These are phyloP conservation scores for Aspergillus sp. DNA, from an alignment of 2,329 filamentous ascomycete genomes.

Conservation along the genomic window DNA sequence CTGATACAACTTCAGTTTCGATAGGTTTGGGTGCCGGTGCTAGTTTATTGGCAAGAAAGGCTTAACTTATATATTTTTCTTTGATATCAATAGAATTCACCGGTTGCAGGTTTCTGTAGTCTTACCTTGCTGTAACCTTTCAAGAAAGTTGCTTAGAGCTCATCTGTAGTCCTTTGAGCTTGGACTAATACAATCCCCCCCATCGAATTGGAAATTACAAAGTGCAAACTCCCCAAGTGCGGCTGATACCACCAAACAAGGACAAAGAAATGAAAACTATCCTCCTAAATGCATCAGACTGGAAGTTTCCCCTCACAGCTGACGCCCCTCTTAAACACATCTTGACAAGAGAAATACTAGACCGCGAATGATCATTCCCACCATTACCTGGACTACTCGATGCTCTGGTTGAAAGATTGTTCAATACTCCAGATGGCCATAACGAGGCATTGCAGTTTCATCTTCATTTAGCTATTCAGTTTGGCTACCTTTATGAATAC, in stretches of 20 bases:
- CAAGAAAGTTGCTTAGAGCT: too few relatives aligned
- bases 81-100: too few relatives aligned
- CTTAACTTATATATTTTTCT: too few relatives aligned
- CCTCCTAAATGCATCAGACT: not conserved
- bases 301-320: not conserved
- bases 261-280: not conserved
- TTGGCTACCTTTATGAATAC: not conserved
- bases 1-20: too few relatives aligned
- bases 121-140: too few relatives aligned
- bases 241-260: not conserved
- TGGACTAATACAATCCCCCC: not conserved
- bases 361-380: not conserved
- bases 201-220: not conserved
- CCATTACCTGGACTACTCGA: not conserved
- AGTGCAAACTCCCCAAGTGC: not conserved
- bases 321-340: not conserved
- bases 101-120: too few relatives aligned
- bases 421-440: not conserved
- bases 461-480: not conserved
- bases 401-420: not conserved
- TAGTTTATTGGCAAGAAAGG: too few relatives aligned
- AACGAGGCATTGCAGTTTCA: not conserved
- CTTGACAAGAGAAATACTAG: not conserved
- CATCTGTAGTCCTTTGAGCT: too few relatives aligned
- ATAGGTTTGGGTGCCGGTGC: too few relatives aligned